Evolutionary conservation across 2,329 filamentous ascomycete genomes (phyloP), one percentile per base, ranked within the genome.

Genomic region (Seiridium cupressi): DNA sequence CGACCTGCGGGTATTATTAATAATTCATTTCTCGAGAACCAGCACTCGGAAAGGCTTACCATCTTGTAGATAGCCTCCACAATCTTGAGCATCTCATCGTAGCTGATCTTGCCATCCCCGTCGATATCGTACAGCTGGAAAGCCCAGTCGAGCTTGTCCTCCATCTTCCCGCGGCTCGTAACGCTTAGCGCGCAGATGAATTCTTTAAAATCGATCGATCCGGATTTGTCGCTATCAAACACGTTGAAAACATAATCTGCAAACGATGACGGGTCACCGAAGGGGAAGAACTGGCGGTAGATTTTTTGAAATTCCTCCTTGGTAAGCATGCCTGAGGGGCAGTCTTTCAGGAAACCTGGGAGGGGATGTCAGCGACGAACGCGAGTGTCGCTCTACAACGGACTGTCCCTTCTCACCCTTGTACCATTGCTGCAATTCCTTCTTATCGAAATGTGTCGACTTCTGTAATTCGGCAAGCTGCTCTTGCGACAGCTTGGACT

Each of bases 41-140:
- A 11, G 11, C 4, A 35, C 18, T 2, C 10, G 32, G 32, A 48
- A 48, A 53, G 40, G 63, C 76, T 49, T 76, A 98, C 95, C 95
- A 99, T 99, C 79, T 98, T 99, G 84, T 99, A 99, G 73, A 99
- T 99, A 59, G 95, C 95, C 80, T 98, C 94, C 60, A 99, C 95
- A 74, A 99, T 99, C 69, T 93, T 90, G 66, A 99, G 83, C 95
- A 99, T 99, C 82, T 99, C 95, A 59, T 98, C 92, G 76, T 98
- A 99, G 76, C 91, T 97, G 73, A 99, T 99, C 83, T 97, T 97
- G 72, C 95, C 95, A 75, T 99, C 95, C 60, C 95, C 94, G 72
- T 99, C 95, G 72, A 99, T 98, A 78, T 99, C 95, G 78, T 99
- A 99, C 68, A 99, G 84, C 81, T 99, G 94, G 80, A 99, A 99